phyloP scores from a whole-genome alignment of 345 rosid genomes.

The Arabidopsis arenosa region DNA sequence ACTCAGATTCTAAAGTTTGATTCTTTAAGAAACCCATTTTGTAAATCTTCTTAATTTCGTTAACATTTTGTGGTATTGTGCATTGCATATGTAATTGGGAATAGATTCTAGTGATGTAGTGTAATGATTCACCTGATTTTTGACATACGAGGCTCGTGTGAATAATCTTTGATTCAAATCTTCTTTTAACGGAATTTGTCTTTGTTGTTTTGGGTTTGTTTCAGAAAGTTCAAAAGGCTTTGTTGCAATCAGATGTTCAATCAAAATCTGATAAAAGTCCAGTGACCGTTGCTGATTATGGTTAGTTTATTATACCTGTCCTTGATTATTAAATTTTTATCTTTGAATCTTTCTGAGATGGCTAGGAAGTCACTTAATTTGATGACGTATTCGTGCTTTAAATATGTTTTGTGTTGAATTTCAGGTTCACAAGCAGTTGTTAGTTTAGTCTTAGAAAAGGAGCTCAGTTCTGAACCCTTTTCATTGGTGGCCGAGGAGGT shows the following conservation, averaged over 20 bases:
- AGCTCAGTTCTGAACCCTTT: slow-evolving; percentile 71
- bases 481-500: slow-evolving; percentile 98
- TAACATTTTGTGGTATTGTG: neutral
- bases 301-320: slow-evolving; percentile 46
- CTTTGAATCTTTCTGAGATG: slow-evolving; percentile 9
- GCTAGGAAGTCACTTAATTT: slow-evolving; percentile 4
- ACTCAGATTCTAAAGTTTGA: slow-evolving; percentile 24
- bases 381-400: neutral
- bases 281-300: slow-evolving; percentile 97
- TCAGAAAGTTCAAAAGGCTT: slow-evolving; percentile 87
- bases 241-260: slow-evolving; percentile 89
- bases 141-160: neutral
- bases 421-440: slow-evolving; percentile 95
- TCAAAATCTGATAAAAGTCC: slow-evolving; percentile 90
- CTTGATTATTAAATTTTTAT: neutral
- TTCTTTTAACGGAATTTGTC: neutral
- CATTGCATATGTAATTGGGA: neutral
- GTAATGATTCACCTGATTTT: neutral
- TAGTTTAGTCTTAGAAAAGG: slow-evolving; percentile 74
- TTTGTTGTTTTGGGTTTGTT: slow-evolving; percentile 13
- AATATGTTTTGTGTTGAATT: slow-evolving; percentile 19
- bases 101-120: neutral
- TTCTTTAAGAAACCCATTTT: slow-evolving; percentile 35
- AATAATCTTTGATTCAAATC: slow-evolving; percentile 2
- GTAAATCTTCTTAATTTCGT: slow-evolving; percentile 18